phyloP scores from a whole-genome alignment of 257 asterid genomes.

The Echium plantagineum region DNA sequence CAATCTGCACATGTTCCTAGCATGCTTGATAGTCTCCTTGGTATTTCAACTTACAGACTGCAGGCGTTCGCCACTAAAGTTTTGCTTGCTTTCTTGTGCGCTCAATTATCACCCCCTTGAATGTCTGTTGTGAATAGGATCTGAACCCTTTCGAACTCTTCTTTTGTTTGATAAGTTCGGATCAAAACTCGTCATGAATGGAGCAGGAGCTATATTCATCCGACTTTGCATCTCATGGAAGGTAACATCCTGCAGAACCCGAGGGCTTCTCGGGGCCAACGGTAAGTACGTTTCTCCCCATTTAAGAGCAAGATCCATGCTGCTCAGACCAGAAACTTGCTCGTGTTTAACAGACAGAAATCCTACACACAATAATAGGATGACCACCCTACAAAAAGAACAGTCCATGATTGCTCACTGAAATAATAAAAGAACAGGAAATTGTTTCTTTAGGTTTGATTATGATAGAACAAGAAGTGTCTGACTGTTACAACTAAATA shows the following conservation, averaged over 20 bases:
- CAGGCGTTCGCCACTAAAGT: neutral
- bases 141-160: conserved; percentile 61
- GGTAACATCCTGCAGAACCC: conserved; percentile 22
- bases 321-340: conserved; percentile 31
- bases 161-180: conserved; percentile 59
- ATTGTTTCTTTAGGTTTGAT: conserved; percentile 5
- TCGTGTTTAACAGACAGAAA: conserved; percentile 29
- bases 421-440: conserved; percentile 4
- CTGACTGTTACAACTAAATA: conserved; percentile 20
- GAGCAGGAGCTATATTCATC: conserved; percentile 41
- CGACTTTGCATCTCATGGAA: conserved; percentile 29
- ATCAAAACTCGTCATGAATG: conserved; percentile 32
- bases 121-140: conserved; percentile 65
- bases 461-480: conserved; percentile 14
- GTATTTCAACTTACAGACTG: conserved; percentile 1
- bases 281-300: conserved; percentile 15
- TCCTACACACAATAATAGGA: conserved; percentile 35
- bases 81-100: conserved; percentile 1
- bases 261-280: conserved; percentile 17
- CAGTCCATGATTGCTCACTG: conserved; percentile 31
- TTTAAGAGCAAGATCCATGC: conserved; percentile 38
- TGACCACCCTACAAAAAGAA: conserved; percentile 21
- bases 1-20: conserved; percentile 1
- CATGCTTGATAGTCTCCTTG: neutral
- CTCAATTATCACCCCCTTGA: neutral